Base-by-base conservation (phyloP, 2,329 filamentous ascomycete species). In the Sphaerulina musiva region DNA sequence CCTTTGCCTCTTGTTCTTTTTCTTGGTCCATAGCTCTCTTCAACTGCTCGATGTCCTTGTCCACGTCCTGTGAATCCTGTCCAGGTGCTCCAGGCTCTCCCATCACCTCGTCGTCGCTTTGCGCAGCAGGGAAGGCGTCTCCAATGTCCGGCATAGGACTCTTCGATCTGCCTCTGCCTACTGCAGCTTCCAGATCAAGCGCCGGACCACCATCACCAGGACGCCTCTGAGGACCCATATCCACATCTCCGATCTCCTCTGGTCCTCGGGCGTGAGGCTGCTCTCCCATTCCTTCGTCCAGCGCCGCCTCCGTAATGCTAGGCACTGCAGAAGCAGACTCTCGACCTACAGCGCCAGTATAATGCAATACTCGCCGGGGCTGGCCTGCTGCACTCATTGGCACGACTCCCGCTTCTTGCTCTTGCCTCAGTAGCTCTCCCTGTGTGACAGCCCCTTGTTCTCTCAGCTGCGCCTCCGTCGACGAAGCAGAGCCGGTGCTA, bases 401-500 rank as follows among this genome's bases (percentile, higher is more conserved):
- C 6, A 92, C 85, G 12, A 92, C 82, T 38, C 87, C 87, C 1
- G 87, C 86, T 66, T 86, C 82, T 72, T 95, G 89, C 69, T 95
- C 89, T 71, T 93, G 87, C n/a, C 89, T 78, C 23, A 95, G 75
- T 20, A 95, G 77, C 70, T 95, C 89, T 46, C 89, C 89, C 71
- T 95, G 89, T 0, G 87, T 91, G 49, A 91, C 80, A 31, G 81
- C 86, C 23, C 73, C 74, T 53, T 70, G 64, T 14, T 69, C 70
- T 2, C 71, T 64, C 7, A 73, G 55, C 7, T 64, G 57, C 14
- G 70, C 66, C 45, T 69, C 64, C 10, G 62, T 63, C 6, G 65
- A 63, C 4, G 47, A 68, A 53, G 51, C 69, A 64, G 47, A 69
- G 63, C 50, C 67, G 29, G 69, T 69, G 47, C 72, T 65, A 9